Conservation (phyloP, 495 filamentous ascomycete species). For the Aspergillus indologenus region DNA sequence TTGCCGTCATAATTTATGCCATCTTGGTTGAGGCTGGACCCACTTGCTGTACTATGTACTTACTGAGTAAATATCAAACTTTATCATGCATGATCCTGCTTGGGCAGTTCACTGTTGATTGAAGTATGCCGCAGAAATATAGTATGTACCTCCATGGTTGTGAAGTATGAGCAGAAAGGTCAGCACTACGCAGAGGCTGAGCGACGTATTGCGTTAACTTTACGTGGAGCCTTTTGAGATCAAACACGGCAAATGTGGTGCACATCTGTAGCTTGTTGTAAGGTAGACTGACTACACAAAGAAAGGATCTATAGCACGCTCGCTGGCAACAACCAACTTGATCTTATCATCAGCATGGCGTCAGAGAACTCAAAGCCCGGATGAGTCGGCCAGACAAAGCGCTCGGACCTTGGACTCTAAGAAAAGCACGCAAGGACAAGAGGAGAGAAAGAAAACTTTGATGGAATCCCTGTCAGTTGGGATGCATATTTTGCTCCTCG, state of each 20-base stretch:
- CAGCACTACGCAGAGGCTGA: too few species aligned
- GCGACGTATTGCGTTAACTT: too few species aligned
- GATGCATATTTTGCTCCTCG: not conserved
- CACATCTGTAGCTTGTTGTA: not conserved
- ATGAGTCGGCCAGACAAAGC: not conserved
- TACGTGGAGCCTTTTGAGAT: not conserved
- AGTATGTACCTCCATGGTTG: too few species aligned
- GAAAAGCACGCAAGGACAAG: not conserved
- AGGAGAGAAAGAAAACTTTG: not conserved
- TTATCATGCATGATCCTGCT: not conserved
- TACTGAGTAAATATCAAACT: not conserved
- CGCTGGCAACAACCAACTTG: not conserved
- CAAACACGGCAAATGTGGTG: not conserved
- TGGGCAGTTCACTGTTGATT: not conserved
- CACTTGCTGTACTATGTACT: not conserved
- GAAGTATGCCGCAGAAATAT: too few species aligned
- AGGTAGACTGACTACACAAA: too few species aligned
- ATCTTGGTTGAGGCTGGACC: not conserved
- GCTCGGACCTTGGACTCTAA: not conserved
- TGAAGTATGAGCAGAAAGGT: too few species aligned
- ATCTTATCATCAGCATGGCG: not conserved
- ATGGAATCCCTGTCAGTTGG: not conserved
- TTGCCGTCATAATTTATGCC: conserved; percentile 32
- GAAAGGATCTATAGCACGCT: not conserved
- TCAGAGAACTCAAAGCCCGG: not conserved